These are phyloP conservation scores for Dalbergia cultrata DNA, from an alignment of 306 rosid genomes.

Conservation along the genomic window DNA sequence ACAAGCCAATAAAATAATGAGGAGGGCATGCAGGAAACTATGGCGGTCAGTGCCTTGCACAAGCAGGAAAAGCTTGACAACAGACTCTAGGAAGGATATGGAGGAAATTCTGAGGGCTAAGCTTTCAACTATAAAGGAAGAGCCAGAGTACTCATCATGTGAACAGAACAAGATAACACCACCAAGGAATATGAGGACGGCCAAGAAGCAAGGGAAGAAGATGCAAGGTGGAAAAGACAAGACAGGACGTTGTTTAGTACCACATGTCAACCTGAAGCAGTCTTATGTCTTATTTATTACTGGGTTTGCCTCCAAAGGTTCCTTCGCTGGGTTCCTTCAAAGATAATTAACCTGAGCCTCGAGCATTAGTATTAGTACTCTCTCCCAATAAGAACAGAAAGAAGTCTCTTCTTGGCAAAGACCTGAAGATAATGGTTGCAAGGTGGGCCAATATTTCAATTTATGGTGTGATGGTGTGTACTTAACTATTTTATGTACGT, in stretches of 20 bases:
- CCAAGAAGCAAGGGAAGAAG: slow-evolving; percentile 62
- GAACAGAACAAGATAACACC: slow-evolving; percentile 54
- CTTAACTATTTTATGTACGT: slow-evolving; percentile 37
- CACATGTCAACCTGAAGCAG: slow-evolving; percentile 64
- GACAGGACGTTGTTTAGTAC: slow-evolving; percentile 51
- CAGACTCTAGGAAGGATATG: slow-evolving; percentile 66
- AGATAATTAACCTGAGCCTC: slow-evolving; percentile 33
- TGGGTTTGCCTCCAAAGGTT: slow-evolving; percentile 65
- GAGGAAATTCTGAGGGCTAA: slow-evolving; percentile 76
- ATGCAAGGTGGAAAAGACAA: slow-evolving; percentile 50
- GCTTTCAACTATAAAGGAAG: slow-evolving; percentile 78
- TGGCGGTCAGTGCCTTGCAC: slow-evolving; percentile 72
- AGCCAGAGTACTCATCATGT: slow-evolving; percentile 57
- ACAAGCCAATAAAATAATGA: slow-evolving; percentile 49
- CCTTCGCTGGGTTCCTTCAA: slow-evolving; percentile 65
- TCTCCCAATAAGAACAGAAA: background rate
- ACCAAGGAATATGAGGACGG: slow-evolving; percentile 52
- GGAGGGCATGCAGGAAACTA: slow-evolving; percentile 67
- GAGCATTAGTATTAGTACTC: slow-evolving; percentile 2
- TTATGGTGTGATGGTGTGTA: slow-evolving; percentile 37
- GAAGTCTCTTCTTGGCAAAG: slow-evolving; percentile 16
- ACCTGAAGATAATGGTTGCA: slow-evolving; percentile 33
- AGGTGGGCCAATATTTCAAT: slow-evolving; percentile 39
- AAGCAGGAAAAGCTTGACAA: slow-evolving; percentile 54
- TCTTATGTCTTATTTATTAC: slow-evolving; percentile 61